Base-by-base conservation (phyloP, 257 asterid genomes). In the Nicotiana paniculata region DNA sequence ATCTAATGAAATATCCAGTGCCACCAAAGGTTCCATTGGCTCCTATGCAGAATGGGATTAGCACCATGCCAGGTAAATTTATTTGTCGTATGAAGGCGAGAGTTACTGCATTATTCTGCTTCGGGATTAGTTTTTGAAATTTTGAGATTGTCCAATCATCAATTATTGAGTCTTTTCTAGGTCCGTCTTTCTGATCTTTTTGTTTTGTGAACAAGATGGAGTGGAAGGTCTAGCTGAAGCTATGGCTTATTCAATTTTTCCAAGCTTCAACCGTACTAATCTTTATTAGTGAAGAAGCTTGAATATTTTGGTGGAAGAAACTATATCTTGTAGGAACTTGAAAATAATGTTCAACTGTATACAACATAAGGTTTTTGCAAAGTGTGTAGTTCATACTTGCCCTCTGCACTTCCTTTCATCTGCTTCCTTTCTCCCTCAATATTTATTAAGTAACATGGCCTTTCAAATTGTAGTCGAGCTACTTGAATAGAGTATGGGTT, bases 1-100 rank as follows among this genome's bases (percentile, higher is more conserved):
- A 86, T 85, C 80, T 88, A 69, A 90, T 77, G 92, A 86, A 83
- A 84, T 90, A 86, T 85, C 89, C 85, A 15, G 80, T 74, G 75
- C 88, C 90, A 35, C 89, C 88, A 7, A 88, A 85, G 67, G 86
- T 85, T 82, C 91, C 90, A 4, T 53, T 89, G 80, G 87, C 84
- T 28, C 86, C 92, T 5, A 79, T 90, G 82, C 90, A 83, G 66
- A 86, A 88, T 77, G 89, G 85, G 57, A 72, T 85, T 24, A 81
- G 57, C 33, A 68, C 85, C 77, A 82, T 86, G 86, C 87, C 90
- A 82, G 92, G 92, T 89, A 86, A 63, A 63, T 78, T 48, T 74
- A 26, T 74, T 74, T 69, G 63, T 48, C 4, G 2, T 74, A 48
- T 48, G 79, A 26, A 74, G 39, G 63, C 0, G 43, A 13, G 9